Percentiles rank a stretch among this genome's conserved stretches.
Evolutionary conservation across 495 filamentous ascomycete genomes (phyloP).

Genomic region (Ascobolus immersus): DNA sequence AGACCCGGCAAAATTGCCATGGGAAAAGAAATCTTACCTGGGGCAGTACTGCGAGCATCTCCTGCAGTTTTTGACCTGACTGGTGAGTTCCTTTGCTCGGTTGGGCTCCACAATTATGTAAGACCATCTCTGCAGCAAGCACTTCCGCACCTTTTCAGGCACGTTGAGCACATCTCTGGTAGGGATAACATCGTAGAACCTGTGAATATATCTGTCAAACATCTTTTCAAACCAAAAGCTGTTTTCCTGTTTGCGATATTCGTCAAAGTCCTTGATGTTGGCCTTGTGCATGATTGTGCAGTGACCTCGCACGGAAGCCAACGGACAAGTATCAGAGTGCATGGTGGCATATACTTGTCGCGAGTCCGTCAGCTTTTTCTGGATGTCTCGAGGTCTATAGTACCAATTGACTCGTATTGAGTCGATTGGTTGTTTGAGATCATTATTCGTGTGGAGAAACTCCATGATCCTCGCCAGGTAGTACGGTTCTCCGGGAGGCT

Average conservation of each 20-base stretch:
- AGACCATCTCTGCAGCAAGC: slow-evolving; percentile 84
- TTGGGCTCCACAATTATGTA: slow-evolving; percentile 80
- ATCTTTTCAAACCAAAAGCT: slow-evolving; percentile 93
- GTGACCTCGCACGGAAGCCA: slow-evolving; percentile 76
- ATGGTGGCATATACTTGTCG: slow-evolving; percentile 82
- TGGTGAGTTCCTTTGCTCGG: slow-evolving; percentile 80
- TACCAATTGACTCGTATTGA: slow-evolving; percentile 91
- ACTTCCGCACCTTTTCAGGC: slow-evolving; percentile 73
- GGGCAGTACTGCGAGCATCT: slow-evolving; percentile 72
- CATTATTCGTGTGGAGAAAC: slow-evolving; percentile 59
- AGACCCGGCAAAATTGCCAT: slow-evolving; percentile 21
- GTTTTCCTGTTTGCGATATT: slow-evolving; percentile 59
- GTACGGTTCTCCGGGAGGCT: slow-evolving; percentile 93
- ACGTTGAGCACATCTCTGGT: slow-evolving; percentile 87
- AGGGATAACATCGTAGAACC: slow-evolving; percentile 89
- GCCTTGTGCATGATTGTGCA: slow-evolving; percentile 67
- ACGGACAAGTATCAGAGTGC: slow-evolving; percentile 89
- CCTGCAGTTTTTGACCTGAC: slow-evolving; percentile 89
- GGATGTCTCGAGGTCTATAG: slow-evolving; percentile 87
- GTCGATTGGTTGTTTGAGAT: slow-evolving; percentile 48
- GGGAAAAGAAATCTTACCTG: slow-evolving; percentile 30
- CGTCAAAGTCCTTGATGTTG: slow-evolving; percentile 59
- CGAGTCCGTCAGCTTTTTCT: slow-evolving; percentile 67
- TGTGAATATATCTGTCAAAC: slow-evolving; percentile 93
- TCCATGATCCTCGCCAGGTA: slow-evolving; percentile 97